These are phyloP conservation scores for Penicillium frequentans DNA, from an alignment of 2,329 filamentous ascomycete species.

Conservation along the genomic window DNA sequence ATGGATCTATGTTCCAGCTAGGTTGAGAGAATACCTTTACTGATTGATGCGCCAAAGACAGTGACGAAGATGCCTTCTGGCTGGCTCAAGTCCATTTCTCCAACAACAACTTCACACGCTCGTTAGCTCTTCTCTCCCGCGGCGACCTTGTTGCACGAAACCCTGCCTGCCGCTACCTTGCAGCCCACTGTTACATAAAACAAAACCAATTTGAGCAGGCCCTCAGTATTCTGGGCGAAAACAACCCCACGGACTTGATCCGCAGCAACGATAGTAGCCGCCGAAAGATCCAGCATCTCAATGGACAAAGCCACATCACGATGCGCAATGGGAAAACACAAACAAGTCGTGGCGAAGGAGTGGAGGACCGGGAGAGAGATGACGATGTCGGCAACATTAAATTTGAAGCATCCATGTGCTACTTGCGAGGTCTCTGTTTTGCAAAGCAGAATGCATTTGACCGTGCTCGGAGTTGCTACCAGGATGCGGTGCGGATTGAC, in stretches of 20 bases:
- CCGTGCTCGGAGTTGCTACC: constrained; percentile 96
- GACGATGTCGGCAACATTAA: constrained; percentile 68
- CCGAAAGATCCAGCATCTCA: constrained; percentile 70
- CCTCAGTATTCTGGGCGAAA: constrained; percentile 80
- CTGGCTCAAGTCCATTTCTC: constrained; percentile 97
- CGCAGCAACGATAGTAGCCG: constrained; percentile 64
- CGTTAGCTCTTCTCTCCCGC: constrained; percentile 79
- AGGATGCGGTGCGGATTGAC: constrained; percentile 93
- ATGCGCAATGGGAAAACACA: constrained; percentile 48
- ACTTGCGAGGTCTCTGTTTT: constrained; percentile 87
- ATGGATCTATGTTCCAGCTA: neutral
- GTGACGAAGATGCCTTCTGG: constrained; percentile 94
- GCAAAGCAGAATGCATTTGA: constrained; percentile 98
- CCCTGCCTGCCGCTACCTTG: constrained; percentile 86
- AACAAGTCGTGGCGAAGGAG: constrained; percentile 54
- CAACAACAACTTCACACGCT: constrained; percentile 90
- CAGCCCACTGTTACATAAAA: constrained; percentile 91
- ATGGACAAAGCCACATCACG: constrained; percentile 53
- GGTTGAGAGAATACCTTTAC: neutral
- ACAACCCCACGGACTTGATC: constrained; percentile 88
- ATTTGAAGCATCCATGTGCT: constrained; percentile 97
- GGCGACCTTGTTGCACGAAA: constrained; percentile 80
- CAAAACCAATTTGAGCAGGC: constrained; percentile 89
- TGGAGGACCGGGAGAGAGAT: constrained; percentile 64
- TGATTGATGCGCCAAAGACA: constrained; percentile 56